These are phyloP conservation scores for Fusarium sacchari DNA, from an alignment of 2,329 filamentous ascomycete genomes.

Conservation along the genomic window DNA sequence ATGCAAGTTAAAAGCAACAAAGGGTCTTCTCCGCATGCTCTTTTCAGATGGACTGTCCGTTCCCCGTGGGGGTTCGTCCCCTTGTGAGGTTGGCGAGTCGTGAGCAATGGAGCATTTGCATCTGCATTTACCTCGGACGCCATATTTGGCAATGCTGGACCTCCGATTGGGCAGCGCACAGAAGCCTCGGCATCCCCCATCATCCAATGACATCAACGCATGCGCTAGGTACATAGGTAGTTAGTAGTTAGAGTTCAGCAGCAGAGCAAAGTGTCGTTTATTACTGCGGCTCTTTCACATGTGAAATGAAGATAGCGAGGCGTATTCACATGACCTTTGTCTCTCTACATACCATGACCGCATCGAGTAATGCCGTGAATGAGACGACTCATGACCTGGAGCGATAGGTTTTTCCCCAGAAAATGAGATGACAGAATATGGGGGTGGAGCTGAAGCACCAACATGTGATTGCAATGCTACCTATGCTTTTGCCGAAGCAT, in stretches of 20 bases:
- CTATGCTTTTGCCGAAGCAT: constrained; percentile 38
- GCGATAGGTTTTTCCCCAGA: constrained; percentile 12
- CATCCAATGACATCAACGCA: constrained; percentile 43
- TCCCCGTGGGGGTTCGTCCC: constrained; percentile 7
- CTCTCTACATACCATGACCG: constrained; percentile 22
- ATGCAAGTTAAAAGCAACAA: neutral
- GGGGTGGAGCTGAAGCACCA: constrained; percentile 23
- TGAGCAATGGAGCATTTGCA: too few relatives aligned
- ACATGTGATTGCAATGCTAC: constrained; percentile 41
- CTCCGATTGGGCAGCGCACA: constrained; percentile 32
- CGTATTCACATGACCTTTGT: constrained; percentile 37
- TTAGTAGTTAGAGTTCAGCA: neutral
- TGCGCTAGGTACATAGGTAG: constrained; percentile 6
- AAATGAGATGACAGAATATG: constrained; percentile 9
- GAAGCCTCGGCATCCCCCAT: constrained; percentile 42
- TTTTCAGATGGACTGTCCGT: constrained; percentile 11
- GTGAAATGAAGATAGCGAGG: constrained; percentile 23
- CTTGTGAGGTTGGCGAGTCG: constrained; percentile 7
- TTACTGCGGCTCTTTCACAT: constrained; percentile 36
- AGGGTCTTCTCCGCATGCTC: constrained; percentile 22
- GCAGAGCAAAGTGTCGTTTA: neutral
- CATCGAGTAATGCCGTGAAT: constrained; percentile 29
- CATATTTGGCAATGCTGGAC: constrained; percentile 37
- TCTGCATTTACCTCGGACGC: constrained; percentile 22
- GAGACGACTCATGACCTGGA: constrained; percentile 35